Conservation (phyloP, 225 moss, liverwort and hornwort genomes). For the Marchantia paleacea region DNA sequence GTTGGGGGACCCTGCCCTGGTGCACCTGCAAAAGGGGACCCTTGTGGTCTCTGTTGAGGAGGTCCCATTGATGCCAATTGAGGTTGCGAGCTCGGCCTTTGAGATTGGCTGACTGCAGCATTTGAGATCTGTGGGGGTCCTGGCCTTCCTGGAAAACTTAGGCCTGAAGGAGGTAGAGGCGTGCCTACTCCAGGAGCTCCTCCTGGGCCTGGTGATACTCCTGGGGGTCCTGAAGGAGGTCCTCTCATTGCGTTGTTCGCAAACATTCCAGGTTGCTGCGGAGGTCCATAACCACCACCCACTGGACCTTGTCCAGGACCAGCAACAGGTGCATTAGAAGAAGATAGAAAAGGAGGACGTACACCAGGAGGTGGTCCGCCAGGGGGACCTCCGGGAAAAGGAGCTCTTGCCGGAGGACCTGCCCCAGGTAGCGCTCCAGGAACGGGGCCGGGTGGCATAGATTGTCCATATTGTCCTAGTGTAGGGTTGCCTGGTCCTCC, state of each 20-base stretch:
- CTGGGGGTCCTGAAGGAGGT: constrained; percentile 46
- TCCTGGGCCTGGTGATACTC: constrained; percentile 43
- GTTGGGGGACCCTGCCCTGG: constrained; percentile 40
- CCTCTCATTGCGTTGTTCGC: constrained; percentile 33
- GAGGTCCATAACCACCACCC: constrained; percentile 31
- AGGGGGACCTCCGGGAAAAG: constrained; percentile 24
- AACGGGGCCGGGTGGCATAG: constrained; percentile 16
- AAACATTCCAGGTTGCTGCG: constrained; percentile 29
- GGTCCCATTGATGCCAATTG: constrained; percentile 28
- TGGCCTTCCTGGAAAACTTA: constrained; percentile 48
- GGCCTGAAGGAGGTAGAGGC: constrained; percentile 33
- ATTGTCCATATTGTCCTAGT: constrained; percentile 25
- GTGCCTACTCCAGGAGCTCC: constrained; percentile 23
- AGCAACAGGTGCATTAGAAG: constrained; percentile 26
- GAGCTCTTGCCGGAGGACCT: constrained; percentile 18
- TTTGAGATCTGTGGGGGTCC: constrained; percentile 36
- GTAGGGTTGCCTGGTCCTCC: constrained; percentile 17
- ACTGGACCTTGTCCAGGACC: constrained; percentile 26
- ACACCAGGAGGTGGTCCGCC: constrained; percentile 29
- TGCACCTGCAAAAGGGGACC: constrained; percentile 49
- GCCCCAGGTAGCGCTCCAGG: constrained; percentile 16
- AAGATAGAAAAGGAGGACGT: constrained; percentile 19
- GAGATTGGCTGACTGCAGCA: constrained; percentile 15
- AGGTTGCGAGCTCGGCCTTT: constrained; percentile 45
- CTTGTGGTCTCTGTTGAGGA: constrained; percentile 31